phyloP scores from a whole-genome alignment of 108 stramenopile genomes.

The Cyclotella atomus region DNA sequence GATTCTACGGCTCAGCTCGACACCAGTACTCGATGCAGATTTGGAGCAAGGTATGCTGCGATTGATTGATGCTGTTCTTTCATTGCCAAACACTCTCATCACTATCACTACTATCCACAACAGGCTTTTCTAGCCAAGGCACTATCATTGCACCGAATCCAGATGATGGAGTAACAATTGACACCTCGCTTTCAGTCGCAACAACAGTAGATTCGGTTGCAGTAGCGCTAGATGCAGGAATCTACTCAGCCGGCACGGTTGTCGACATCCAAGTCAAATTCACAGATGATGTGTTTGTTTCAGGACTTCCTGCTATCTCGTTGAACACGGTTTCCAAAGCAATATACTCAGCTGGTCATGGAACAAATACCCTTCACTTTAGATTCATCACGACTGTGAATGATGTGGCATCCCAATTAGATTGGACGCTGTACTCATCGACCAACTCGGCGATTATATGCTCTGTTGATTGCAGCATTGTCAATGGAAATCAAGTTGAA shows the following conservation, averaged over 20 bases:
- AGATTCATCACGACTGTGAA: conserved; percentile 13
- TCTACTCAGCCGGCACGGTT: conserved; percentile 24
- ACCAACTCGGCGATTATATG: conserved; percentile 30
- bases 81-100: background rate
- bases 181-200: conserved; percentile 18
- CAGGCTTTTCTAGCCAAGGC: conserved; percentile 33
- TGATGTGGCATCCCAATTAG: conserved; percentile 13
- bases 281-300: conserved; percentile 31
- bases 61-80: background rate
- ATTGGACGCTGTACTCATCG: conserved; percentile 31
- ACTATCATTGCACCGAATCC: conserved; percentile 17
- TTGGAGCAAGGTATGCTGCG: conserved; percentile 9
- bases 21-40: conserved; percentile 18
- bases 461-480: conserved; percentile 15
- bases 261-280: conserved; percentile 26
- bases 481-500: conserved; percentile 21
- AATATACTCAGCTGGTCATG: conserved; percentile 17
- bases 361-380: conserved; percentile 26
- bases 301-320: conserved; percentile 12
- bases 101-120: background rate
- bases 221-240: conserved; percentile 14
- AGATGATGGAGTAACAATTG: conserved; percentile 22
- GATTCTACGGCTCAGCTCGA: conserved; percentile 19
- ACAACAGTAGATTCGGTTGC: conserved; percentile 24
- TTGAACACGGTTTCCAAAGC: conserved; percentile 28